These are phyloP conservation scores for Debaryomyces udenii DNA, from an alignment of 1,139 yeast genomes.

Conservation along the genomic window DNA sequence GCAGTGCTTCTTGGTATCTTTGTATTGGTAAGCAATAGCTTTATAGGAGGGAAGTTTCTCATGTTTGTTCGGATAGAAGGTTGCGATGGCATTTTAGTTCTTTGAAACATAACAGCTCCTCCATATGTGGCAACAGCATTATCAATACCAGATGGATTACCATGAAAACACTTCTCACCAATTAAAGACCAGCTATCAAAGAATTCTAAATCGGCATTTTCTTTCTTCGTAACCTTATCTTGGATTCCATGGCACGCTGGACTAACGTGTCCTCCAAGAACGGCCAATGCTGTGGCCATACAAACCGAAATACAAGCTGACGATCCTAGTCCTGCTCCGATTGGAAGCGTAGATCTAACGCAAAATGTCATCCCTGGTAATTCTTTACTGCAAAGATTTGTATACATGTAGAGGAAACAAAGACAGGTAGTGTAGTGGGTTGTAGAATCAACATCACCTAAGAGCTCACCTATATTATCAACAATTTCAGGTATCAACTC, in stretches of 20 bases:
- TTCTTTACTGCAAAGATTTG: slow-evolving; percentile 53
- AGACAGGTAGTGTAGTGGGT: slow-evolving; percentile 82
- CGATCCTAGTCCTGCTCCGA: slow-evolving; percentile 97
- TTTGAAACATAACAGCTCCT: slow-evolving; percentile 90
- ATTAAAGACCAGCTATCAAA: slow-evolving; percentile 87
- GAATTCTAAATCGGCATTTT: slow-evolving; percentile 53
- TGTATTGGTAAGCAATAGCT: slow-evolving; percentile 80
- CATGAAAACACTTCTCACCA: slow-evolving; percentile 96
- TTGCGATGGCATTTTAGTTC: slow-evolving; percentile 51
- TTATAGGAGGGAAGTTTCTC: slow-evolving; percentile 75
- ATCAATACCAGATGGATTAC: slow-evolving; percentile 96
- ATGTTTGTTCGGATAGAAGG: slow-evolving; percentile 67
- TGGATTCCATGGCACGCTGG: slow-evolving; percentile 30
- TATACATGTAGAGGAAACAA: slow-evolving; percentile 79
- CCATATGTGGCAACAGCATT: slow-evolving; percentile 96
- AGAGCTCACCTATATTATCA: slow-evolving; percentile 45
- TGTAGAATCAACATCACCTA: slow-evolving; percentile 51
- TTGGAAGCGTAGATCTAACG: slow-evolving; percentile 83
- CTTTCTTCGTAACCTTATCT: slow-evolving; percentile 36
- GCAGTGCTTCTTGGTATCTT: slow-evolving; percentile 87
- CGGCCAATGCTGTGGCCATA: slow-evolving; percentile 72
- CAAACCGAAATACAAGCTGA: slow-evolving; percentile 92
- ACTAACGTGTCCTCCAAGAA: slow-evolving; percentile 58
- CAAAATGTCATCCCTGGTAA: slow-evolving; percentile 60
- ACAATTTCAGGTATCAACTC: slow-evolving; percentile 66